Conservation (phyloP, 805 yeast species). For the Sungouiella blattae region DNA sequence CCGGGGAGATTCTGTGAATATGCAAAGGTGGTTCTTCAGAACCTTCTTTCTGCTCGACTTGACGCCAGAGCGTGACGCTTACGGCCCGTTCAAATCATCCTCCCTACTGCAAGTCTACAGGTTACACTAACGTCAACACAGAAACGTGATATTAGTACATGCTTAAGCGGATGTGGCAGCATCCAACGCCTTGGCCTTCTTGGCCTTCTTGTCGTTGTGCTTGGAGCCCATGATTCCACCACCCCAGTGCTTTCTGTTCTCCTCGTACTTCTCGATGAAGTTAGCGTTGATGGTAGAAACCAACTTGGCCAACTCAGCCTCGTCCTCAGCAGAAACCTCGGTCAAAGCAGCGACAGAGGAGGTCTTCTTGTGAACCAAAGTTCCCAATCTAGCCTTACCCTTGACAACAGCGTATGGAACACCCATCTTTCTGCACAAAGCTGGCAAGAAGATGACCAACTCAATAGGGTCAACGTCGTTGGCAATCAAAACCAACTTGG, state of each 20-base stretch:
- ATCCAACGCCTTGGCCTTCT: slow-evolving; percentile 60
- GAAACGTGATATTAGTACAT: slow-evolving; percentile 1
- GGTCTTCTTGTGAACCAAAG: slow-evolving; percentile 95
- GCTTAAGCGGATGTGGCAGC: slow-evolving; percentile 18
- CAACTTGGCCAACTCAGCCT: slow-evolving; percentile 89
- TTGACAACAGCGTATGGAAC: slow-evolving; percentile 97
- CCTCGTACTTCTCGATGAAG: slow-evolving; percentile 93
- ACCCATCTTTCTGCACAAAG: slow-evolving; percentile 99
- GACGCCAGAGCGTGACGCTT: no score
- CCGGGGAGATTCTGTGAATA: no score
- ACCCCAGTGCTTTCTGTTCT: slow-evolving; percentile 98
- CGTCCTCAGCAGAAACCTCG: slow-evolving; percentile 92
- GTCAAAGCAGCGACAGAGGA: slow-evolving; percentile 96
- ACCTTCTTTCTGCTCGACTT: no score
- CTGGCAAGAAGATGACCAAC: slow-evolving; percentile 95
- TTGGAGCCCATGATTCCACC: slow-evolving; percentile 98
- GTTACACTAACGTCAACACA: no score
- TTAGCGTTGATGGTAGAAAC: slow-evolving; percentile 90
- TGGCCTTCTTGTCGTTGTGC: slow-evolving; percentile 81
- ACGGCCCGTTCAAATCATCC: no score
- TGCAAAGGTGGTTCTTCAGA: no score
- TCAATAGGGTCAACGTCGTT: slow-evolving; percentile 99
- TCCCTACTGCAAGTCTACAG: no score
- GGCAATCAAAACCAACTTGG: slow-evolving; percentile 94
- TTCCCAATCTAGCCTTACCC: slow-evolving; percentile 98